Evolutionary conservation across 2,329 filamentous ascomycete species (phyloP).

Genomic region (Kalmusia sp.): DNA sequence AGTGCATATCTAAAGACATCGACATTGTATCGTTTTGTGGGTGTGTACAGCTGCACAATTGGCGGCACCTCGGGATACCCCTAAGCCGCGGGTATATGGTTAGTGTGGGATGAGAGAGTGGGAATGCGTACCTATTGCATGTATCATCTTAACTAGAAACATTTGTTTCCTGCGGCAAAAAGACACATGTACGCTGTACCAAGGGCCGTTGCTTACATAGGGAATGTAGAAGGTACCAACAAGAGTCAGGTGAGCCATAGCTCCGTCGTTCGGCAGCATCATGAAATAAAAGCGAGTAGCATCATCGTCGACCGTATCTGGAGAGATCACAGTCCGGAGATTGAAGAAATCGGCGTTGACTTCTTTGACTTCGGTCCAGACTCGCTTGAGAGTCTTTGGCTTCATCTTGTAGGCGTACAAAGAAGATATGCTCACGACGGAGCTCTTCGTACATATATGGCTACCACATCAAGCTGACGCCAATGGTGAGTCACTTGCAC

Average conservation of each 20-base stretch:
- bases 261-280: constrained; percentile 13
- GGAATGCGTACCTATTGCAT: no score
- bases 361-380: constrained; percentile 10
- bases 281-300: constrained; percentile 11
- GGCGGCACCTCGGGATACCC: constrained; percentile 11
- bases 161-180: no score
- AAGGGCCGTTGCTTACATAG: no score
- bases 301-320: constrained; percentile 6
- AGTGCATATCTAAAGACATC: not conserved
- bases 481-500: not conserved
- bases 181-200: no score
- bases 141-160: no score
- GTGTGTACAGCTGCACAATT: constrained; percentile 12
- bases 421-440: not conserved
- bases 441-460: not conserved
- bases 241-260: constrained; percentile 12
- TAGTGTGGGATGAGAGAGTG: no score
- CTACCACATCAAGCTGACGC: not conserved
- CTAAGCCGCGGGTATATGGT: no score
- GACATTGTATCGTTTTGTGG: constrained; percentile 13
- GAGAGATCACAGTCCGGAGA: constrained; percentile 9
- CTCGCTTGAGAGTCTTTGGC: constrained; percentile 5
- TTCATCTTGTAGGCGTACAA: constrained; percentile 5
- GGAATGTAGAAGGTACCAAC: constrained; percentile 12
- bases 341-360: constrained; percentile 13